phyloP scores from a whole-genome alignment of 2,329 filamentous ascomycete genomes.

The Microdochium trichocladiopsis region DNA sequence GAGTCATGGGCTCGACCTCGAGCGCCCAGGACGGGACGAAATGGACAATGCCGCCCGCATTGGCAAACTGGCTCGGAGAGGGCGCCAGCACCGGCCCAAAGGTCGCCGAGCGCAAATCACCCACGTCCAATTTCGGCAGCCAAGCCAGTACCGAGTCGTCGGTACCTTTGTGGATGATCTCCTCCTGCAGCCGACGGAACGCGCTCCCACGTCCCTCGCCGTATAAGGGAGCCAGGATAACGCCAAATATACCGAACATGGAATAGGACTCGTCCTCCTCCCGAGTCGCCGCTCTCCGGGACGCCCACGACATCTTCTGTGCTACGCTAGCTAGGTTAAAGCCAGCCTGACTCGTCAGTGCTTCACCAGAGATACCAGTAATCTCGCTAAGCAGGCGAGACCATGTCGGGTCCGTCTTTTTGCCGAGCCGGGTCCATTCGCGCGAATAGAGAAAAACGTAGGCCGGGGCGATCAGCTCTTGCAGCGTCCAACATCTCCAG shows the following conservation, averaged over 20 bases:
- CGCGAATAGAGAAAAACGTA: background rate
- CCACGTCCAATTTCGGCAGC: no score
- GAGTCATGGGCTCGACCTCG: no score
- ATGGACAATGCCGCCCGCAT: no score
- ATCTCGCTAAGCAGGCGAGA: background rate
- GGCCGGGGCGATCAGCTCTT: background rate
- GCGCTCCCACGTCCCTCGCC: background rate
- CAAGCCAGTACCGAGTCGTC: background rate
- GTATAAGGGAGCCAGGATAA: background rate
- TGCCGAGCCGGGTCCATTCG: background rate
- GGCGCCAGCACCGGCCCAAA: no score
- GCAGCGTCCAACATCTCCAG: slow-evolving; percentile 1
- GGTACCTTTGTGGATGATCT: background rate
- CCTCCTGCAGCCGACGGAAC: background rate
- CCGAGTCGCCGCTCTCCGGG: background rate
- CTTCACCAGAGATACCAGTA: background rate
- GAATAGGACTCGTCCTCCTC: background rate
- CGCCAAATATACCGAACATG: background rate
- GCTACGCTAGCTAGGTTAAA: background rate
- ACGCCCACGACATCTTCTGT: background rate
- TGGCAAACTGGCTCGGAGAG: no score
- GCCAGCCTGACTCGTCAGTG: background rate
- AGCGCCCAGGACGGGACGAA: no score
- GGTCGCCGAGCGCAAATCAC: no score
- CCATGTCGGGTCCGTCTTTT: background rate